phyloP scores from a whole-genome alignment of 208 protist species.

The Lotmaria passim region DNA sequence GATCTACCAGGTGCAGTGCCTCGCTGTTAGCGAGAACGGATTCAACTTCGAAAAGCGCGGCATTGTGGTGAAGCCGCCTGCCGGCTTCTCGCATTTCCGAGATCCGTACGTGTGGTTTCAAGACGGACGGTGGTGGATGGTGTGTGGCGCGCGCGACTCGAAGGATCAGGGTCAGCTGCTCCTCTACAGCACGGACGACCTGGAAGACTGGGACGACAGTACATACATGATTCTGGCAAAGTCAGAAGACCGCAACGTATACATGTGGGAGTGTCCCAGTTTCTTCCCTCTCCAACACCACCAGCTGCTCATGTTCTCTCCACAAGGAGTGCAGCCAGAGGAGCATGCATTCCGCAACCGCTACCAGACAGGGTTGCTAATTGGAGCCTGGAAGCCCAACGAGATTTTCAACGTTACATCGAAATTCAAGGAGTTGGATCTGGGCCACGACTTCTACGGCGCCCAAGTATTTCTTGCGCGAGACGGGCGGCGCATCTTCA shows the following conservation, averaged over 20 bases:
- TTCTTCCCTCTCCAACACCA: slow-evolving; percentile 39
- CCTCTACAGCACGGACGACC: slow-evolving; percentile 68
- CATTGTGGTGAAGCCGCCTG: slow-evolving; percentile 73
- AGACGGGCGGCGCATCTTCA: slow-evolving; percentile 47
- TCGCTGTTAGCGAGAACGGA: slow-evolving; percentile 72
- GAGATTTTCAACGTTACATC: slow-evolving; percentile 40
- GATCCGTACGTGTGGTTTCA: slow-evolving; percentile 63
- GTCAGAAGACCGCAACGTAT: slow-evolving; percentile 59
- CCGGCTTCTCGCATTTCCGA: slow-evolving; percentile 58
- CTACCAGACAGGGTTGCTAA: slow-evolving; percentile 44
- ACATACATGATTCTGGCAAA: slow-evolving; percentile 60
- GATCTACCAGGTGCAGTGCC: slow-evolving; percentile 72
- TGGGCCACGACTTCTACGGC: slow-evolving; percentile 59
- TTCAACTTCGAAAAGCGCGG: slow-evolving; percentile 70
- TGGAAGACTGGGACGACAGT: slow-evolving; percentile 76
- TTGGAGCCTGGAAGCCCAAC: slow-evolving; percentile 54
- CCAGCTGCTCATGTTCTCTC: slow-evolving; percentile 48
- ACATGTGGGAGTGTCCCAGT: slow-evolving; percentile 63
- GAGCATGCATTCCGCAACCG: slow-evolving; percentile 44
- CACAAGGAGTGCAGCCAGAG: slow-evolving; percentile 41
- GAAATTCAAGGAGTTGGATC: slow-evolving; percentile 48
- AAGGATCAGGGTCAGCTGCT: slow-evolving; percentile 73
- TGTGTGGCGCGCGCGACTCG: slow-evolving; percentile 52
- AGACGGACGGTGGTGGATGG: slow-evolving; percentile 66
- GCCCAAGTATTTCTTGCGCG: slow-evolving; percentile 43